Evolutionary conservation across 169 alveolate species (phyloP).

Genomic region (Besnoitia besnoiti): DNA sequence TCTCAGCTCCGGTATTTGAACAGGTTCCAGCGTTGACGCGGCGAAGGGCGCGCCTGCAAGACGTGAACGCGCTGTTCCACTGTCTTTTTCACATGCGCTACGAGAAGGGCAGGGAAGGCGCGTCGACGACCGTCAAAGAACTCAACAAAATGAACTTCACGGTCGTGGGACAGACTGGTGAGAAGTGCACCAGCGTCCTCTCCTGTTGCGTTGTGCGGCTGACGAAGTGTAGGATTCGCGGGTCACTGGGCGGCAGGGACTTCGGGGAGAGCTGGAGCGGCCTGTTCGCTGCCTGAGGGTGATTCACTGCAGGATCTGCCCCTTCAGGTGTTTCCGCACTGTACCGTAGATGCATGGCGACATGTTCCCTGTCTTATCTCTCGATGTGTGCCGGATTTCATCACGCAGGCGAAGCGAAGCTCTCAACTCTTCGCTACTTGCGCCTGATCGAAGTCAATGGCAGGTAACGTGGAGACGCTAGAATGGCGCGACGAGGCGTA

Average conservation of each 20-base stretch:
- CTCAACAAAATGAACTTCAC: not conserved
- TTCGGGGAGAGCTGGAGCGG: too few species aligned
- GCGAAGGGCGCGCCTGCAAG: not conserved
- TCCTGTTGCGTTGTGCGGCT: too few species aligned
- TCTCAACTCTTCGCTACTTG: not conserved
- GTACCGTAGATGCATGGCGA: too few species aligned
- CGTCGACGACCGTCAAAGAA: conserved; percentile 17
- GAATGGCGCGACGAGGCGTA: too few species aligned
- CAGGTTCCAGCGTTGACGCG: conserved; percentile 24
- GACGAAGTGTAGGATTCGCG: too few species aligned
- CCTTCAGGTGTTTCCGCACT: too few species aligned
- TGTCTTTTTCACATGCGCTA: not conserved
- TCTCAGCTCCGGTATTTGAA: not conserved
- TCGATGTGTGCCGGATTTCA: too few species aligned
- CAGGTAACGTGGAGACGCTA: not conserved
- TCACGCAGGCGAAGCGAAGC: conserved; percentile 22
- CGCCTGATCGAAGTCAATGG: not conserved
- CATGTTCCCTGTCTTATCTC: too few species aligned
- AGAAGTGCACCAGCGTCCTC: not conserved
- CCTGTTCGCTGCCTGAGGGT: too few species aligned
- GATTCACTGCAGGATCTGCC: too few species aligned
- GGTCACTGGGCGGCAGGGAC: too few species aligned
- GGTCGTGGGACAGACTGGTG: conserved; percentile 15
- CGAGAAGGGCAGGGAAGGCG: conserved; percentile 5
- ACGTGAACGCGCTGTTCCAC: not conserved